Evolutionary conservation across 768 basidiomycete genomes (phyloP).

Genomic region (Kwoniella mangroviensis): DNA sequence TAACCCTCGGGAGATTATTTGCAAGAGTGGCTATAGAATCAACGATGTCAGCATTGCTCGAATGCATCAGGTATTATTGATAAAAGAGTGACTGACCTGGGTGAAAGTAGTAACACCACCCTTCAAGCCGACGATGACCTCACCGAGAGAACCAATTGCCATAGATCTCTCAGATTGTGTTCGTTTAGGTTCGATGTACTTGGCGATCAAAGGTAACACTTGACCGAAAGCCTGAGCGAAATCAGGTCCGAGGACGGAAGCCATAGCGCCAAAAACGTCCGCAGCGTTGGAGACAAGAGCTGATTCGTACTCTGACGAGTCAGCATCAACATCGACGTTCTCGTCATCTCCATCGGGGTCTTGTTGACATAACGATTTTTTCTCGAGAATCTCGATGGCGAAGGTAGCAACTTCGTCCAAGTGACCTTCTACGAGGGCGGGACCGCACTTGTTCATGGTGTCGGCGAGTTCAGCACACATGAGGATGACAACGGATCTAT

Average conservation of each 20-base stretch:
- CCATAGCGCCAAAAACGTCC: slow-evolving; percentile 88
- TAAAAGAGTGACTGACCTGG: slow-evolving; percentile 51
- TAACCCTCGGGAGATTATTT: slow-evolving; percentile 82
- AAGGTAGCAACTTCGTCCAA: slow-evolving; percentile 78
- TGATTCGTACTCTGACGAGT: slow-evolving; percentile 90
- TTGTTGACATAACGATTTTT: slow-evolving; percentile 94
- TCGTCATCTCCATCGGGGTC: slow-evolving; percentile 90
- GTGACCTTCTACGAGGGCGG: slow-evolving; percentile 76
- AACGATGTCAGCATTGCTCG: neutral
- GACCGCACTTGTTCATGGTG: slow-evolving; percentile 88
- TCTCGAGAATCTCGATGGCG: slow-evolving; percentile 82
- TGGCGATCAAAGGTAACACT: slow-evolving; percentile 88
- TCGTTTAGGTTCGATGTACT: slow-evolving; percentile 87
- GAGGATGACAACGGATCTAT: slow-evolving; percentile 71
- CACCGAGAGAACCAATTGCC: slow-evolving; percentile 89
- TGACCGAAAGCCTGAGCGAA: slow-evolving; percentile 78
- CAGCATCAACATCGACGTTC: slow-evolving; percentile 67
- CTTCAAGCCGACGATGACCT: slow-evolving; percentile 93
- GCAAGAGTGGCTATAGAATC: slow-evolving; percentile 64
- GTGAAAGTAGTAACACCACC: slow-evolving; percentile 81
- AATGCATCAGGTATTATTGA: neutral
- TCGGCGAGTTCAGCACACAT: slow-evolving; percentile 88
- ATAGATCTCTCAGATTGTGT: slow-evolving; percentile 90
- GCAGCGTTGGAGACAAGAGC: slow-evolving; percentile 91
- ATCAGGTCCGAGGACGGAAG: slow-evolving; percentile 79